These are phyloP conservation scores for Oryza officinalis DNA, from an alignment of 176 grass and related monocot species.

Conservation along the genomic window DNA sequence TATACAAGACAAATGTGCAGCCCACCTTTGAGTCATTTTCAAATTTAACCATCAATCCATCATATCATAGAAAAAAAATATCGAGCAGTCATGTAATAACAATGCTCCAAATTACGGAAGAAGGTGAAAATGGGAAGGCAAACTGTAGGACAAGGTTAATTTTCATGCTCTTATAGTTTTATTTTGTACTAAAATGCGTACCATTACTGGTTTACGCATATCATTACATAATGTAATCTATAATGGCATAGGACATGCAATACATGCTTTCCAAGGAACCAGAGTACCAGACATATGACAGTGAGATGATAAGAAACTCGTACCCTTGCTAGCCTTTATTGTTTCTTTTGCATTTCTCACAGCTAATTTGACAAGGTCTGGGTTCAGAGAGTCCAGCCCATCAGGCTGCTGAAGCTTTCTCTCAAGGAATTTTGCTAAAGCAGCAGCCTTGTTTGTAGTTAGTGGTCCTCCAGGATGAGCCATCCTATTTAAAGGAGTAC, in stretches of 20 bases:
- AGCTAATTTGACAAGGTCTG: constrained; percentile 79
- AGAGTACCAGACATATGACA: background rate
- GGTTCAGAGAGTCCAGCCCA: constrained; percentile 75
- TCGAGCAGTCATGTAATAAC: background rate
- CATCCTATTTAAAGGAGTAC: constrained; percentile 54
- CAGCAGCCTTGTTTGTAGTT: constrained; percentile 98
- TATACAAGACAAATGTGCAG: constrained; percentile 14
- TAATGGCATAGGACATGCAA: background rate
- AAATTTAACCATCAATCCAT: background rate
- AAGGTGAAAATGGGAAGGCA: background rate
- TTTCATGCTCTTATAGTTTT: constrained; percentile 9
- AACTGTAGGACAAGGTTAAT: background rate
- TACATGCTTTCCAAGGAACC: constrained; percentile 3
- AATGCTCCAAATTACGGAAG: constrained; percentile 1
- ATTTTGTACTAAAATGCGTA: background rate
- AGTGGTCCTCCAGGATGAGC: constrained; percentile 89
- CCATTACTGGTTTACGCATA: background rate
- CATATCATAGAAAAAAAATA: background rate
- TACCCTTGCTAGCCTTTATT: constrained; percentile 71
- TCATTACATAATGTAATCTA: background rate
- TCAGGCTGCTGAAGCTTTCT: constrained; percentile 94
- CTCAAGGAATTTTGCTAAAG: constrained; percentile 95
- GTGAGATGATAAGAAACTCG: background rate
- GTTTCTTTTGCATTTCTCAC: constrained; percentile 87
- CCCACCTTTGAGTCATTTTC: background rate